A percentile compares a stretch with the other conserved stretches of the same genome.
Evolutionary conservation across 179 eudicot species (phyloP).

Genomic region (Spergularia azorica): DNA sequence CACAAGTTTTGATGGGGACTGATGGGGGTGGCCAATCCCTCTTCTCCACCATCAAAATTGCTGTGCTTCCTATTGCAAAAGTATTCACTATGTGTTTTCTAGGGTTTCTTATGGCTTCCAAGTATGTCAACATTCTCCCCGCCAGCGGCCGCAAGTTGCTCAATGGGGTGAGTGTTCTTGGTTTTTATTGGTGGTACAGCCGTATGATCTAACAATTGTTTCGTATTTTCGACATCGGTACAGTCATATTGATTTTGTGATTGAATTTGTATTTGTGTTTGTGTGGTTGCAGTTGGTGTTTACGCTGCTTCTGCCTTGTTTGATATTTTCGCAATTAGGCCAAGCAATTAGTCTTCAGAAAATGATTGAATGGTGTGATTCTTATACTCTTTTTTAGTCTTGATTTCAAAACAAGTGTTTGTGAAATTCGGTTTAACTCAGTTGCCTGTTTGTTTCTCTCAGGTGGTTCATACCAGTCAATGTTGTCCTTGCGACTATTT

Average conservation of each 20-base stretch:
- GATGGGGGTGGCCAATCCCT: slow-evolving; percentile 64
- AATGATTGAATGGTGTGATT: slow-evolving; percentile 72
- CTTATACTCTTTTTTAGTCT: background rate
- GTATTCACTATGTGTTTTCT: slow-evolving; percentile 86
- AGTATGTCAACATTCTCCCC: slow-evolving; percentile 73
- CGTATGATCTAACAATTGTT: background rate
- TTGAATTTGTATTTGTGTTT: slow-evolving; percentile 12
- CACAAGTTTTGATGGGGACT: slow-evolving; percentile 42
- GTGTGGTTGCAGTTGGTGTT: slow-evolving; percentile 76
- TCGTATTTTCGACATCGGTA: no score
- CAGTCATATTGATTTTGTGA: no score
- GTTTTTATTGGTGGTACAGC: background rate
- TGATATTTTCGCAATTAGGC: slow-evolving; percentile 92
- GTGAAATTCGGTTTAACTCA: background rate
- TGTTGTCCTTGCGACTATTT: slow-evolving; percentile 65
- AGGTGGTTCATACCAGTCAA: slow-evolving; percentile 99
- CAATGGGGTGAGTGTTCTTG: slow-evolving; percentile 60
- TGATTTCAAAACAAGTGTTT: background rate
- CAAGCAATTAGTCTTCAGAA: slow-evolving; percentile 79
- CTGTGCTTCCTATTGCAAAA: slow-evolving; percentile 89
- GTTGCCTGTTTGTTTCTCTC: slow-evolving; percentile 24
- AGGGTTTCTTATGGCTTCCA: slow-evolving; percentile 89
- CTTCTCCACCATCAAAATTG: slow-evolving; percentile 68
- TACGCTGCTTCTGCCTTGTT: slow-evolving; percentile 86
- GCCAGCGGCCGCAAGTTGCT: slow-evolving; percentile 82